Evolutionary conservation across 768 basidiomycete species (phyloP), one percentile per base, ranked within the genome.

Genomic region (Antrodiella citrinella): DNA sequence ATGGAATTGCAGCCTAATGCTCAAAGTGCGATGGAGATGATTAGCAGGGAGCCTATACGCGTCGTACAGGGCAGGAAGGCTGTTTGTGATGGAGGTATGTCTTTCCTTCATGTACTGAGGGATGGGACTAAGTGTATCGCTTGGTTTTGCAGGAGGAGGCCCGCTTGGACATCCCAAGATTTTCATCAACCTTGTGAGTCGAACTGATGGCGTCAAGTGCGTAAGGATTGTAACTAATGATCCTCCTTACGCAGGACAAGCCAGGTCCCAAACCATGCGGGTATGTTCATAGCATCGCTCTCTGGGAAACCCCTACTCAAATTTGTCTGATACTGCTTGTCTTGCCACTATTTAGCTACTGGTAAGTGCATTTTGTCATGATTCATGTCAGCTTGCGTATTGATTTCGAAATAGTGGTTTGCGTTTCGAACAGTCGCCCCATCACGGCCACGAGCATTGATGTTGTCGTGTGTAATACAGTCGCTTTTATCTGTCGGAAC

Each of bases 121-220:
- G 15, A 21, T 25, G 21, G 15, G 21, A 2, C 21, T 24, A 13
- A 40, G 12, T 21, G 40, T n/a, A n/a, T n/a, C n/a, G 3, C 13
- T 44, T 44, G 38, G 51, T 15, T 46, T 41, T 24, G 4, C 20
- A 98, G 95, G 95, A 68, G 85, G 83, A 64, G 96, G 95, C 10
- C 80, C 96, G 40, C 77, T 99, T 23, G 96, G 96, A 20, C 96
- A 99, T 65, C 96, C 96, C 4, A 94, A 92, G 73, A 82, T 98
- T 53, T 98, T 80, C 62, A 92, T 99, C 66, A 98, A 98, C 72
- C 66, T 99, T 64, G 93, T 92, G 59, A 53, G 87, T 71, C n/a
- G n/a, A 38, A 15, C 39, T 40, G 21, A 12, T 25, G 40, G 48
- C 47, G 51, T 21, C 19, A 13, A 21, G 26, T 15, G 13, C 26